Evolutionary conservation across 805 yeast species (phyloP).

Genomic region (Peterozyma toletana): DNA sequence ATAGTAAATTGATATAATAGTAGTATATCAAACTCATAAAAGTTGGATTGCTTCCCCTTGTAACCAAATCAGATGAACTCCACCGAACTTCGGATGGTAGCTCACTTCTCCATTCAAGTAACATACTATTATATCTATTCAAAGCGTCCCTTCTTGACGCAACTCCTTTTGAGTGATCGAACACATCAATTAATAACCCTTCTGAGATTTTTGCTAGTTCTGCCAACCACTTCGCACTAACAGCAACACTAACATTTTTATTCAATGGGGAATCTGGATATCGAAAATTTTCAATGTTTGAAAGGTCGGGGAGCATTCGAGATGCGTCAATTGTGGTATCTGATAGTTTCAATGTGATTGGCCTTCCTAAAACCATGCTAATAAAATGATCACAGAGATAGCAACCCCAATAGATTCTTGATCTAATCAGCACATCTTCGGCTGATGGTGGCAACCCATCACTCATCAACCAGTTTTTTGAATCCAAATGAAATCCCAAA

Average conservation of each 20-base stretch:
- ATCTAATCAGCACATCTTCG: conserved; percentile 49
- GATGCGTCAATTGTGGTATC: conserved; percentile 58
- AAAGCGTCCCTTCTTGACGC: conserved; percentile 10
- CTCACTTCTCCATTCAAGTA: conserved; percentile 43
- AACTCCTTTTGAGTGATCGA: conserved; percentile 12
- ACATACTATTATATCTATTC: conserved; percentile 38
- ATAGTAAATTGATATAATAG: conserved; percentile 50
- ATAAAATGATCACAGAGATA: conserved; percentile 60
- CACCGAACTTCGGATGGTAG: conserved; percentile 44
- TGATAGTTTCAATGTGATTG: conserved; percentile 43
- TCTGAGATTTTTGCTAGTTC: conserved; percentile 36
- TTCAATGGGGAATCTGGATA: conserved; percentile 20
- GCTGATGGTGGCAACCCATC: conserved; percentile 29
- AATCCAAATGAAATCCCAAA: conserved; percentile 56
- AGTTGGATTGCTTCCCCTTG: conserved; percentile 47
- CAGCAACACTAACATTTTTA: conserved; percentile 27
- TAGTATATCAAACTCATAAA: conserved; percentile 45
- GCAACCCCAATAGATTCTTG: conserved; percentile 62
- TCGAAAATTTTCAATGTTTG: conserved; percentile 54
- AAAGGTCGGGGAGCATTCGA: conserved; percentile 51
- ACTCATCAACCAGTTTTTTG: conserved; percentile 47
- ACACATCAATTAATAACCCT: conserved; percentile 35
- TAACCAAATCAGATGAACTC: conserved; percentile 31
- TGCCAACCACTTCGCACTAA: conserved; percentile 34
- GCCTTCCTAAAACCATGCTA: conserved; percentile 51